A percentile compares a stretch with the other conserved stretches of the same genome.
phyloP scores from a whole-genome alignment of 371 early-diverging fungal species.

The Synchytrium microbalum region DNA sequence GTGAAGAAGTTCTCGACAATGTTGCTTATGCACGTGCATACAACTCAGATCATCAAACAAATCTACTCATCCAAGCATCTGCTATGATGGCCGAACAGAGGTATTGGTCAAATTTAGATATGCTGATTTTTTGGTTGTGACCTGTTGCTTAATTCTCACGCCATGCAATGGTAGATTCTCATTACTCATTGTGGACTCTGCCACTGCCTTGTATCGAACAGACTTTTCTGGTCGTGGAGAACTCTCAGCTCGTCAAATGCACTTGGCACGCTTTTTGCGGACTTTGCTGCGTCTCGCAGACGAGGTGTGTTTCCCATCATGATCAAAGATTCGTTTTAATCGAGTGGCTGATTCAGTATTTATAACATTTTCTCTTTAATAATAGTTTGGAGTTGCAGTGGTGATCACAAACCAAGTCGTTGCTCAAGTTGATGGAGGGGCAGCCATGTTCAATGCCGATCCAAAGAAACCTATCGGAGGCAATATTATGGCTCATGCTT shows the following conservation, averaged over 20 bases:
- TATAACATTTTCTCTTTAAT: too few species aligned
- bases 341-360: conserved; percentile 5
- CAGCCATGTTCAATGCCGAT: conserved; percentile 62
- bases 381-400: conserved; percentile 91
- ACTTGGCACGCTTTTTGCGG: conserved; percentile 90
- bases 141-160: not conserved
- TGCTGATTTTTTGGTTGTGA: not conserved
- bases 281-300: conserved; percentile 89
- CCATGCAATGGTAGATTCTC: conserved; percentile 52
- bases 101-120: conserved; percentile 18
- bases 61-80: conserved; percentile 85
- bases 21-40: conserved; percentile 96
- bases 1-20: conserved; percentile 88
- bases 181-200: conserved; percentile 93
- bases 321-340: not conserved
- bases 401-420: conserved; percentile 99
- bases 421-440: conserved; percentile 92
- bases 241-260: conserved; percentile 95
- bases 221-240: conserved; percentile 98
- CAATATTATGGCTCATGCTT: conserved; percentile 98
- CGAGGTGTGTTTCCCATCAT: conserved; percentile 47
- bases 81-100: conserved; percentile 95
- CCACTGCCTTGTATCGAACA: conserved; percentile 95
- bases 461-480: conserved; percentile 99
- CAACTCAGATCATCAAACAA: conserved; percentile 96